Evolutionary conservation across 1,284 basidiomycete species (phyloP), one percentile per base, ranked within the genome.

Genomic region (Trichosporon sp.): DNA sequence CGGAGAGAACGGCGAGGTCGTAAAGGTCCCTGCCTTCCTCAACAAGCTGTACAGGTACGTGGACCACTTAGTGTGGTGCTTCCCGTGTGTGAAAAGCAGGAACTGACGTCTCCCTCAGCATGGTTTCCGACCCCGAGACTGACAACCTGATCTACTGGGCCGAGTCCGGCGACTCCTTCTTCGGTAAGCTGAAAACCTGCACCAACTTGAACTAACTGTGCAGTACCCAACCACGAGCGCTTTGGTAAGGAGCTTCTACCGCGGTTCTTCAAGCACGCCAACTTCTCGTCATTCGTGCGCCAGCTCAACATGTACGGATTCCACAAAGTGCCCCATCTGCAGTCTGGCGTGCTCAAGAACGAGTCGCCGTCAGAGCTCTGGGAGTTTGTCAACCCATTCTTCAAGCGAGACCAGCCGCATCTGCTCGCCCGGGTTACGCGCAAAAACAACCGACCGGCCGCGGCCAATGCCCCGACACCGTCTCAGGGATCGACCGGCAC

Each of bases 231-330:
- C 80, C 90, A 94, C 74, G 93, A 97, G 78, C 88, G 88, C 25
- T 93, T 99, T 75, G 91, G 92, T 2, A 88, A 89, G 57, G 91
- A 97, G 79, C 86, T 96, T 27, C 85, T 98, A 7, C 91, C 92
- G 3, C 86, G 88, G 57, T 97, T 91, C 89, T 98, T 97, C 86
- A 97, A 97, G 78, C 95, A 97, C 82, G 87, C 89, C 70, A 95
- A 95, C 80, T 96, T 96, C 77, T 88, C 87, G 56, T 92, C 90
- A 49, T 97, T 98, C 76, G 94, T 97, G 36, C 87, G 95, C 37
- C 95, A 98, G 79, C 85, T 97, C 74, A 97, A 98, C 84, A 96
- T 96, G 92, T 95, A 95, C 78, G 92, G 92, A 54, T 95, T 95
- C 77, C 92, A 93, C 84, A 94, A 94, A 83, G 90, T 95, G 61